A percentile compares a stretch with the other conserved stretches of the same genome.
phyloP scores from a whole-genome alignment of 2,329 filamentous ascomycete species.

The Byssoonygena ceratinophila region DNA sequence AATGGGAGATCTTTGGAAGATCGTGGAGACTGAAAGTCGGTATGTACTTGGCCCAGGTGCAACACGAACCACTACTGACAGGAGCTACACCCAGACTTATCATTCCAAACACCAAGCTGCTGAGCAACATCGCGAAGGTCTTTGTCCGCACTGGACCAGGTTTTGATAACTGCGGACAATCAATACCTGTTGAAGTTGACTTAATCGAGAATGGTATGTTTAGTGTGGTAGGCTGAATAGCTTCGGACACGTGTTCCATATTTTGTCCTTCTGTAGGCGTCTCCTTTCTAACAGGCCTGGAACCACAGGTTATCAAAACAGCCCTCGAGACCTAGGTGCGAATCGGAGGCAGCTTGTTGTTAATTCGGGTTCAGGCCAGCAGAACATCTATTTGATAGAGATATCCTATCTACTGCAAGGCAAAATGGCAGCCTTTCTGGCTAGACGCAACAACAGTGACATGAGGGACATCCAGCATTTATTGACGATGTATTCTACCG shows the following conservation, averaged over 20 bases:
- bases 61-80: not conserved
- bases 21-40: slow-evolving; percentile 3
- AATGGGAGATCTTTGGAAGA: slow-evolving; percentile 3
- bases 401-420: slow-evolving; percentile 7
- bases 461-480: not conserved
- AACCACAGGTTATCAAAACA: slow-evolving; percentile 7
- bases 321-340: slow-evolving; percentile 4
- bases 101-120: slow-evolving; percentile 9
- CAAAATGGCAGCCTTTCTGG: slow-evolving; percentile 7
- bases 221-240: not conserved
- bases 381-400: not conserved
- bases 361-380: not conserved
- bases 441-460: slow-evolving; percentile 2
- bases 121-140: slow-evolving; percentile 6
- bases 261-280: not conserved
- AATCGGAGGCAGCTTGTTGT: slow-evolving; percentile 2
- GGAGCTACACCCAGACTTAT: slow-evolving; percentile 1
- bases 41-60: not conserved
- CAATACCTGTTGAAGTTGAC: slow-evolving; percentile 5
- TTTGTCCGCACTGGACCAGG: slow-evolving; percentile 7
- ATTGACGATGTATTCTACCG: not conserved
- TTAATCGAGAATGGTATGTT: slow-evolving; percentile 9
- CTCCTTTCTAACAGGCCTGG: not conserved
- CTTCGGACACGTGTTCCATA: not conserved
- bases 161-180: not conserved